These are phyloP conservation scores for Rubroboletus satanas DNA, from an alignment of 768 basidiomycete species.

Conservation along the genomic window DNA sequence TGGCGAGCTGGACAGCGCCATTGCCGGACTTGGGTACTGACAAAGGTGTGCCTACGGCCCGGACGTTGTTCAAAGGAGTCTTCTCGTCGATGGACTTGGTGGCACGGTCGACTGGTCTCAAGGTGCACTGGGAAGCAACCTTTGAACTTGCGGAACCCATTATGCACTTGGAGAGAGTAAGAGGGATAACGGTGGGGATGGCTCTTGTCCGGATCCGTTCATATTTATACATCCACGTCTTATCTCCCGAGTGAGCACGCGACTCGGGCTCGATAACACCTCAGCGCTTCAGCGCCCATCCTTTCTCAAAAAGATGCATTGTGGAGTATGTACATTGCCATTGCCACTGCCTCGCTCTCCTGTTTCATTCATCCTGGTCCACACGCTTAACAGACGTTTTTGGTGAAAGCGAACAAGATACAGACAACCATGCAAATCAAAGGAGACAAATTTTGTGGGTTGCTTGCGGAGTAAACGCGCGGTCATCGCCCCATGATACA, in stretches of 20 bases:
- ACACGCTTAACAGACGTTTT: background rate
- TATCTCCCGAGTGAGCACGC: slow-evolving; percentile 14
- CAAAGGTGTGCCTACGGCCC: background rate
- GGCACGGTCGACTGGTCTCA: slow-evolving; percentile 15
- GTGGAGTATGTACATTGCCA: too few species aligned
- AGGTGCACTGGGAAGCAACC: slow-evolving; percentile 14
- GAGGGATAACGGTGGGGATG: slow-evolving; percentile 3
- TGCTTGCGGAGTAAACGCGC: background rate
- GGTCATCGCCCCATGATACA: background rate
- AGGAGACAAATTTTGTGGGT: background rate
- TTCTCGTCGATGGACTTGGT: slow-evolving; percentile 28
- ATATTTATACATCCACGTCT: slow-evolving; percentile 26
- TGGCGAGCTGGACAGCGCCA: slow-evolving; percentile 57
- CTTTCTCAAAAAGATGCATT: background rate
- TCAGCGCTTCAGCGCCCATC: background rate
- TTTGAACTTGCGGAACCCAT: slow-evolving; percentile 30
- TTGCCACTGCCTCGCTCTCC: background rate
- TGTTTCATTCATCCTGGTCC: background rate
- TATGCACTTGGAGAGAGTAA: background rate
- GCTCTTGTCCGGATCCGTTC: slow-evolving; percentile 14
- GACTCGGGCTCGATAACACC: slow-evolving; percentile 5
- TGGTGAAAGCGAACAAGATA: background rate
- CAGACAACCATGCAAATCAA: background rate
- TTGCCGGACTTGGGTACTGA: slow-evolving; percentile 42
- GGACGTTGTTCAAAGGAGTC: background rate